Base-by-base conservation (phyloP, 1,284 basidiomycete species). In the Cystobasidium sp. region DNA sequence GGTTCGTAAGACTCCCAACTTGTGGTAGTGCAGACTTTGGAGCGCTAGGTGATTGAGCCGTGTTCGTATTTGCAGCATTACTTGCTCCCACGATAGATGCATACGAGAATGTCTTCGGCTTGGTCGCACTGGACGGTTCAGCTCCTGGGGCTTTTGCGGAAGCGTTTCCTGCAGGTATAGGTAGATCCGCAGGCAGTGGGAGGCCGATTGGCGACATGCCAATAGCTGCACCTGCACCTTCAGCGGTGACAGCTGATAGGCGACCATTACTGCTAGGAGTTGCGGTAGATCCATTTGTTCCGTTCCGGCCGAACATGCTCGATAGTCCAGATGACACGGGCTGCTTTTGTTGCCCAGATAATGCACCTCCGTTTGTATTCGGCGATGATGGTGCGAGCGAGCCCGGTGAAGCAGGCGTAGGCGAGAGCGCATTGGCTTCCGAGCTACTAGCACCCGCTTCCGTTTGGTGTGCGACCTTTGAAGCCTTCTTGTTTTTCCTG, bases 401-500 rank as follows among this genome's bases (percentile, higher is more conserved):
- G 24, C 37, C 58, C 20, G 61, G 59, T 53, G 61, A 49, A 46
- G 20, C 8, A 10, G 69, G 69, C 24, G 46, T 39, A 37, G 49
- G 37, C 2, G 47, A 20, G 37, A 67, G 22, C 1, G 9, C 62
- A 16, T 24, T 71, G 31, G 43, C 44, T 37, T 37, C 31, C 31
- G 55, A 16, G 20, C 56, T 43, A 43, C 16, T 2, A 18, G 31
- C n/a, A 41, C 51, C 20, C 3, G 63, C 61, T 53, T 73, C 70
- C 16, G 53, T 52, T 39, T 73, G 70, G 20, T 61, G 59, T 20
- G 51, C 46, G n/a, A 44, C 49, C 24, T 73, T 73, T 55, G 70
- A 49, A 39, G 70, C 70, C 52, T 73, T 73, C 70, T 73, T 73
- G 63, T 73, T 73, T 66, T 73, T 73, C 70, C 70, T 73, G 63